Evolutionary conservation across 805 yeast species (phyloP), one percentile per base, ranked within the genome.

Genomic region (Candida silvatica): DNA sequence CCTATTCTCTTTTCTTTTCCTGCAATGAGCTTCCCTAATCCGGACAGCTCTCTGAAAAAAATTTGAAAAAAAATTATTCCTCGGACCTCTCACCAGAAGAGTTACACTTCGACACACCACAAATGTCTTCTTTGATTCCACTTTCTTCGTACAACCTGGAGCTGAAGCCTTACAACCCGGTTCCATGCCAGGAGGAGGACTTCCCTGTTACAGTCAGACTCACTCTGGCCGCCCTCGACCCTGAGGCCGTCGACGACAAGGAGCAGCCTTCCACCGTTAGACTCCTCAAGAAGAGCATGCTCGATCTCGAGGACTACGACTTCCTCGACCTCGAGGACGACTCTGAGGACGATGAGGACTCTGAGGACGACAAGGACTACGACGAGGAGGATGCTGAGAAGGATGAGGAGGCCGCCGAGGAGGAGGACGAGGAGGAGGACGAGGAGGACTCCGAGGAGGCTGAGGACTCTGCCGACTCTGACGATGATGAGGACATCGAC

Each of bases 151-250:
- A 77, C 68, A 80, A 80, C 67, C 69, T 86, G 61, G 86, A 83
- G 49, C 71, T 90, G 45, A 69, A 72, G 60, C 98, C 98, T 49
- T 92, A 81, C 56, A 67, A 74, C 48, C 95, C 96, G 47, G 77
- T 78, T 29, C 87, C 87, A 34, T 95, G 96, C 40, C 76, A 84
- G 54, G 84, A 80, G 44, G 80, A 77, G 40, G 94, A 82, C 40
- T 78, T 77, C 59, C 96, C 97, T 34, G 82, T 84, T 47, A 80
- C 97, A 42, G 77, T 90, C 48, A 83, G 94, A 63, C 60, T 90
- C 52, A 88, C 97, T 36, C 72, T 90, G 74, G 98, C 96, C 44
- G 94, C 98, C 41, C 70, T 92, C 52, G 96, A 90, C 64, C 95
- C 96, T 43, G 83, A 78, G 53, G 71, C 94, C 20, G 77, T 74